Conservation (phyloP, 2,329 filamentous ascomycete species). For the Fusarium subglutinans region DNA sequence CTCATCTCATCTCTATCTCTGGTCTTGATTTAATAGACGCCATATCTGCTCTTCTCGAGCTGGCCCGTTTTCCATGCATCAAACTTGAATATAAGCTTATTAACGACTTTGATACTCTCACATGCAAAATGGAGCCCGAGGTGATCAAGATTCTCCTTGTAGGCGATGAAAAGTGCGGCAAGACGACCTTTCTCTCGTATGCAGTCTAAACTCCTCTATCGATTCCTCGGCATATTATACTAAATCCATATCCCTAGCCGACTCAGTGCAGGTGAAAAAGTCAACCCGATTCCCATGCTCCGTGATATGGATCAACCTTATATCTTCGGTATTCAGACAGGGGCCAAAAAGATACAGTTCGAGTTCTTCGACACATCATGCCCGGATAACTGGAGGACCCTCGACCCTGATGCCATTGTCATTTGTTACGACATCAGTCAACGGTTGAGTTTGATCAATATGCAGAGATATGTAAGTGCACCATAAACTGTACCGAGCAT, state of each 20-base stretch:
- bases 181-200: constrained; percentile 70
- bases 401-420: constrained; percentile 66
- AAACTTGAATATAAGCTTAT: neutral
- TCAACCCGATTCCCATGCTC: constrained; percentile 58
- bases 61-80: neutral
- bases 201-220: constrained; percentile 44
- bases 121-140: constrained; percentile 55
- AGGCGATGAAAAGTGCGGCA: constrained; percentile 68
- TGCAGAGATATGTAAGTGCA: constrained; percentile 62
- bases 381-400: constrained; percentile 67
- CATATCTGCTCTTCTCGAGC: constrained; percentile 1
- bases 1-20: constrained; percentile 38
- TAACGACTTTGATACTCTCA: neutral
- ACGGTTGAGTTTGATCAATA: constrained; percentile 65
- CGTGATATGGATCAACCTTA: constrained; percentile 69
- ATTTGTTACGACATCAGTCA: constrained; percentile 71
- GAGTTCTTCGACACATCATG: constrained; percentile 69
- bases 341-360: constrained; percentile 56
- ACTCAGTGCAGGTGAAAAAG: constrained; percentile 58
- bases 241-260: constrained; percentile 51
- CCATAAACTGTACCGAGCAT: neutral
- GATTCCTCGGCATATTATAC: constrained; percentile 8
- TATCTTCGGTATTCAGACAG: constrained; percentile 62
- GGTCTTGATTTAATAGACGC: constrained; percentile 9
- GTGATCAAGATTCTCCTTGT: constrained; percentile 64